phyloP scores from a whole-genome alignment of 768 basidiomycete species.

The Symmetrospora coprosmae region DNA sequence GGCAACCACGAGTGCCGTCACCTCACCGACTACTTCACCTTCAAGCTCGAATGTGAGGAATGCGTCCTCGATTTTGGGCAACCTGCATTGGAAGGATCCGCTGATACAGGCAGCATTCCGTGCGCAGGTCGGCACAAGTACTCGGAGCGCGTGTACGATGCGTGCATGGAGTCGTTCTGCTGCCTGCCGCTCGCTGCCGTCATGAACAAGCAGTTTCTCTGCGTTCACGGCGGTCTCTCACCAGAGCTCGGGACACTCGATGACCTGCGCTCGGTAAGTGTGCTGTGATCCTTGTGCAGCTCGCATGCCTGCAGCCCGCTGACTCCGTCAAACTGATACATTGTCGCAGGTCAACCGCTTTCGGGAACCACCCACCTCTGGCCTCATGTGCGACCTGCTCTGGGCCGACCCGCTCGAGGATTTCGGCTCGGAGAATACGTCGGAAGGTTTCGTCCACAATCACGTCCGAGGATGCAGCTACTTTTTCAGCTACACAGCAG shows the following conservation, averaged over 20 bases:
- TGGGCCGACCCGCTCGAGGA: conserved; percentile 98
- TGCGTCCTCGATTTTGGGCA: conserved; percentile 20
- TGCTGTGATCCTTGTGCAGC: neutral
- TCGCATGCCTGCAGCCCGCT: neutral
- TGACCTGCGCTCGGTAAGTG: conserved; percentile 68
- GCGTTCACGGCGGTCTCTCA: conserved; percentile 91
- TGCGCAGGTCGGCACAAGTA: conserved; percentile 90
- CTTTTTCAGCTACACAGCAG: conserved; percentile 94
- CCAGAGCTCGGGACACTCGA: conserved; percentile 92
- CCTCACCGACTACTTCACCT: conserved; percentile 95
- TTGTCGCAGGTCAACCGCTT: conserved; percentile 74
- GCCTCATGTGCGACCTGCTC: conserved; percentile 94
- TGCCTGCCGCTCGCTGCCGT: conserved; percentile 84
- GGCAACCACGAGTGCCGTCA: conserved; percentile 99
- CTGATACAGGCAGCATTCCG: neutral
- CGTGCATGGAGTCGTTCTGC: conserved; percentile 96
- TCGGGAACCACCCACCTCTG: conserved; percentile 92
- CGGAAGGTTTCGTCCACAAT: conserved; percentile 83
- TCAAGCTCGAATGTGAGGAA: conserved; percentile 84
- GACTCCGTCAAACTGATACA: neutral
- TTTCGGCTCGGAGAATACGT: conserved; percentile 83
- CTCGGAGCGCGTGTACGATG: conserved; percentile 87
- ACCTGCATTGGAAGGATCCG: too few species aligned
- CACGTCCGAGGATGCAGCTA: conserved; percentile 94
- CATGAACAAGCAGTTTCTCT: conserved; percentile 99